Percentiles rank a stretch among this genome's conserved stretches.
phyloP scores from a whole-genome alignment of 2,329 filamentous ascomycete species.

The Clarireedia paspali region DNA sequence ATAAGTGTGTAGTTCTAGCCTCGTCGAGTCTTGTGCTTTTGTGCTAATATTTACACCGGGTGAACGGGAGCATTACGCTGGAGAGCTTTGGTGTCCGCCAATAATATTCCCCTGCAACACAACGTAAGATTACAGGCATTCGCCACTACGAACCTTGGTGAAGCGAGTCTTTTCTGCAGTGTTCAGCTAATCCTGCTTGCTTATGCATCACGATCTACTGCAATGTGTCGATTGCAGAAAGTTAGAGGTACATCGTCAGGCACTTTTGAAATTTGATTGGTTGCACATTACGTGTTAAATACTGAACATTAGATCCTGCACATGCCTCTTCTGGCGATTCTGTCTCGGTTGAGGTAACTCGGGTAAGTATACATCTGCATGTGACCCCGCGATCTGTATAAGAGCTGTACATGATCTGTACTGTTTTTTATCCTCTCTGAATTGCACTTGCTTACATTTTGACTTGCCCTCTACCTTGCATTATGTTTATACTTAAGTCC shows the following conservation, averaged over 20 bases:
- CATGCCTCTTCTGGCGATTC: too few relatives aligned
- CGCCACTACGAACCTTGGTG: neutral
- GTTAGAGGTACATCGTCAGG: too few relatives aligned
- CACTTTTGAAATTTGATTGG: too few relatives aligned
- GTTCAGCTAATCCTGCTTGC: neutral
- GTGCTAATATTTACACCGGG: too few relatives aligned
- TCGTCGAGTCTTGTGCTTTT: neutral
- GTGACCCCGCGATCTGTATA: constrained; percentile 1
- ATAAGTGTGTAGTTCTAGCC: neutral
- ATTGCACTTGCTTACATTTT: neutral
- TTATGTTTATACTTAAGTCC: constrained; percentile 12
- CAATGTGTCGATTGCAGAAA: neutral
- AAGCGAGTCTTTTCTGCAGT: neutral
- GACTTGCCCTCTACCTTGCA: neutral
- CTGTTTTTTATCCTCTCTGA: neutral
- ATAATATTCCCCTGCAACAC: neutral
- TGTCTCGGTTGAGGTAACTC: too few relatives aligned
- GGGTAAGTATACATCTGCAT: neutral
- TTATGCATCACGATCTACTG: neutral
- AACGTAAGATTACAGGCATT: neutral
- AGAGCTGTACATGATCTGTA: neutral
- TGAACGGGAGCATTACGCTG: neutral
- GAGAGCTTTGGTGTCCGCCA: neutral
- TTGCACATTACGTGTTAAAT: too few relatives aligned
- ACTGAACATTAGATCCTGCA: too few relatives aligned